phyloP scores from a whole-genome alignment of 768 basidiomycete species.

The Saitozyma podzolica region DNA sequence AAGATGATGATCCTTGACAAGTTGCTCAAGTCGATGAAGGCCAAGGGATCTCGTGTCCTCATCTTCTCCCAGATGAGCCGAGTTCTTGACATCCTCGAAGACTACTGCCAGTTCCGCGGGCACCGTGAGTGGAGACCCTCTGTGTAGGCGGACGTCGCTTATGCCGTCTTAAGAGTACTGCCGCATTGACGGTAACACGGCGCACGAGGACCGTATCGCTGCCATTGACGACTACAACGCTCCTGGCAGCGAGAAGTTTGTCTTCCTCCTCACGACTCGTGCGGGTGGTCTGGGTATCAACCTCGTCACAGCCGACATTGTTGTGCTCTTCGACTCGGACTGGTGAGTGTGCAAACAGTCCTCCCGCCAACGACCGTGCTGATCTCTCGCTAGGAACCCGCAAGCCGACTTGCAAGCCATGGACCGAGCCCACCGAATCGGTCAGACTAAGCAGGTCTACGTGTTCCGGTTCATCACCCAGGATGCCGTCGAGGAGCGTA shows the following conservation, averaged over 20 bases:
- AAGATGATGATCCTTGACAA: slow-evolving; percentile 99
- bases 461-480: slow-evolving; percentile 92
- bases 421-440: slow-evolving; percentile 96
- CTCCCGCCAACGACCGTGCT: neutral
- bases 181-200: slow-evolving; percentile 91
- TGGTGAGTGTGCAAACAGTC: slow-evolving; percentile 60
- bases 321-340: slow-evolving; percentile 93
- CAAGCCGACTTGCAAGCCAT: slow-evolving; percentile 98
- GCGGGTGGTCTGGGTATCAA: slow-evolving; percentile 98
- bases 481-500: slow-evolving; percentile 91
- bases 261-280: slow-evolving; percentile 93
- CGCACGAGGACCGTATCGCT: slow-evolving; percentile 91
- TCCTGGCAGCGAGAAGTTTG: slow-evolving; percentile 89
- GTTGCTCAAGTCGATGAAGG: slow-evolving; percentile 79
- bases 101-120: slow-evolving; percentile 87
- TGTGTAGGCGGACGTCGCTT: neutral
- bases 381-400: slow-evolving; percentile 69
- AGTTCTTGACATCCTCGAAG: slow-evolving; percentile 95
- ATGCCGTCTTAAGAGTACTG: slow-evolving; percentile 75
- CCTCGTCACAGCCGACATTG: slow-evolving; percentile 88
- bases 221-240: slow-evolving; percentile 98
- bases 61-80: slow-evolving; percentile 99
- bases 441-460: slow-evolving; percentile 95
- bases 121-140: slow-evolving; percentile 64
- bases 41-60: slow-evolving; percentile 87